A percentile compares a stretch with the other conserved stretches of the same genome.
Evolutionary conservation across 257 asterid species (phyloP).

Genomic region (Oldenlandia corymbosa): DNA sequence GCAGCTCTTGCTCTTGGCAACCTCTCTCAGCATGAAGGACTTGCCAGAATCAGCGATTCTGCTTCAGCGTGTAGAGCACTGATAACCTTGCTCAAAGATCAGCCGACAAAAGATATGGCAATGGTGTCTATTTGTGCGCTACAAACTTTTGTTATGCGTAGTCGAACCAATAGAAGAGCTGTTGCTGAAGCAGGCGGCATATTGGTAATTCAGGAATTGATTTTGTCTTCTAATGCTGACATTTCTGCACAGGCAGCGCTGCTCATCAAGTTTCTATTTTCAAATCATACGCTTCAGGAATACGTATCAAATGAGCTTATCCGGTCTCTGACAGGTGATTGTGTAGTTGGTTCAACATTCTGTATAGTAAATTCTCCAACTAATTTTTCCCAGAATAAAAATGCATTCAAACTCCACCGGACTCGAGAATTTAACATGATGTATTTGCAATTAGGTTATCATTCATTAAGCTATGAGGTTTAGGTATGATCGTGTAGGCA

Average conservation of each 20-base stretch:
- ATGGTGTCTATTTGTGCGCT: conserved; percentile 78
- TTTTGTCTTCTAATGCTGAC: conserved; percentile 55
- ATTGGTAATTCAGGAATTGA: conserved; percentile 64
- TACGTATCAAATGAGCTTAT: conserved; percentile 72
- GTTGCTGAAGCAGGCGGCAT: conserved; percentile 87
- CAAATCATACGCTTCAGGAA: conserved; percentile 88
- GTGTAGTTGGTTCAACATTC: conserved; percentile 1
- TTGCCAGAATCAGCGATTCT: conserved; percentile 70
- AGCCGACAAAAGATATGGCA: conserved; percentile 69
- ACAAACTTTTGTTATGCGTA: conserved; percentile 72
- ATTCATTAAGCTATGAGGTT: not conserved
- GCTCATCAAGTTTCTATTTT: conserved; percentile 63
- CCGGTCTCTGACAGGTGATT: conserved; percentile 72
- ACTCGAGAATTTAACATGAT: not conserved
- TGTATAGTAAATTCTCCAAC: not conserved
- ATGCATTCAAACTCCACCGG: not conserved
- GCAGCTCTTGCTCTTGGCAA: conserved; percentile 85
- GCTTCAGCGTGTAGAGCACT: conserved; percentile 77
- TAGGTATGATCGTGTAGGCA: not conserved
- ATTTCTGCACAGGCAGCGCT: conserved; percentile 61
- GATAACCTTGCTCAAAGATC: conserved; percentile 55
- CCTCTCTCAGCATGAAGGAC: conserved; percentile 88
- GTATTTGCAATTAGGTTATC: not conserved
- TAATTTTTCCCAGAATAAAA: not conserved
- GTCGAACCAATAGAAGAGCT: conserved; percentile 84